phyloP scores from a whole-genome alignment of 192 early-diverging fungal genomes.

The Coemansia sp. region DNA sequence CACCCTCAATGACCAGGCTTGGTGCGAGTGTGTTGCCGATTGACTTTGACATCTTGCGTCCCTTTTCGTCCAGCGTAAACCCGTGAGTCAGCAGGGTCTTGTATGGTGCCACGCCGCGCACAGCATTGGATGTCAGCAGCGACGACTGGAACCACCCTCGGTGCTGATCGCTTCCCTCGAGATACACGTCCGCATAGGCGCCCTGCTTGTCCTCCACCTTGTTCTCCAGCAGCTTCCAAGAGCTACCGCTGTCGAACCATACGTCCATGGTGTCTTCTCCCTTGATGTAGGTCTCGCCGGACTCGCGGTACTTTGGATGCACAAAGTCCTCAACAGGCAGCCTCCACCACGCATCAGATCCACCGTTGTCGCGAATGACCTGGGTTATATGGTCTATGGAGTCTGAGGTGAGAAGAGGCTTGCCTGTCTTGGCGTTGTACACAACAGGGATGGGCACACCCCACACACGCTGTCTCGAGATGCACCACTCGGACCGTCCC shows the following conservation, averaged over 20 bases:
- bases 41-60: slow-evolving; percentile 82
- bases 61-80: slow-evolving; percentile 75
- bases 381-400: slow-evolving; percentile 65
- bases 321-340: slow-evolving; percentile 61
- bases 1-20: slow-evolving; percentile 60
- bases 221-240: slow-evolving; percentile 64
- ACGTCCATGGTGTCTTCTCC: slow-evolving; percentile 86
- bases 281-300: slow-evolving; percentile 56
- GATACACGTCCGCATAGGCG: slow-evolving; percentile 64
- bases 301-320: slow-evolving; percentile 54
- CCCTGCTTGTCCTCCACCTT: slow-evolving; percentile 24
- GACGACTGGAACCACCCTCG: slow-evolving; percentile 87
- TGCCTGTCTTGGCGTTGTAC: slow-evolving; percentile 59
- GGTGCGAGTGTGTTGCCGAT: slow-evolving; percentile 75
- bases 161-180: slow-evolving; percentile 79
- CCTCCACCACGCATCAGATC: slow-evolving; percentile 71
- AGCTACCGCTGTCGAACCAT: slow-evolving; percentile 82
- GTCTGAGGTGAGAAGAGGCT: slow-evolving; percentile 60
- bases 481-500: slow-evolving; percentile 77
- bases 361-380: slow-evolving; percentile 53
- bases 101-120: slow-evolving; percentile 66
- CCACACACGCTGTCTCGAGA: slow-evolving; percentile 78
- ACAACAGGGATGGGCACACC: slow-evolving; percentile 79
- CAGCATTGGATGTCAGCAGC: slow-evolving; percentile 65
- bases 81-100: slow-evolving; percentile 72